phyloP scores from a whole-genome alignment of 768 basidiomycete genomes.

The Amanita polypyramis region DNA sequence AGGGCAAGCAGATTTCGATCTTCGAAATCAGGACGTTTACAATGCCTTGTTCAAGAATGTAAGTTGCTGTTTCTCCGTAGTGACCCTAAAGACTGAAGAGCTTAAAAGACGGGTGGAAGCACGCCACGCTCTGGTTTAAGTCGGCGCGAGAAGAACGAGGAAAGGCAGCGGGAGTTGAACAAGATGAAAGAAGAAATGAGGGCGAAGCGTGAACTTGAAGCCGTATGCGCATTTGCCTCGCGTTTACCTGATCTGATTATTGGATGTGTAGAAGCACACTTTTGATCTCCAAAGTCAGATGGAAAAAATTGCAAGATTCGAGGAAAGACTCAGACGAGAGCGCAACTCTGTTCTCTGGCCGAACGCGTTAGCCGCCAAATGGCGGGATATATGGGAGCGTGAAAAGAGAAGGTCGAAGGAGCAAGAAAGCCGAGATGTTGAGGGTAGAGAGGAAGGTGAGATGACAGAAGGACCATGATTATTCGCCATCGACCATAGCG shows the following conservation, averaged over 20 bases:
- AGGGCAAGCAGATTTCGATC: constrained; percentile 48
- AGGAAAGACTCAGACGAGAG: constrained; percentile 39
- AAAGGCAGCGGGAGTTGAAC: constrained; percentile 55
- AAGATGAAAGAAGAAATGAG: constrained; percentile 62
- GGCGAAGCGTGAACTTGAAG: constrained; percentile 43
- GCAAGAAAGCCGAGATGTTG: constrained; percentile 18
- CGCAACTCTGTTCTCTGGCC: constrained; percentile 50
- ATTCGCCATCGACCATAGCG: neutral
- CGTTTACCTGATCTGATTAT: neutral
- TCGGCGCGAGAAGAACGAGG: constrained; percentile 48
- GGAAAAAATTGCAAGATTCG: constrained; percentile 54
- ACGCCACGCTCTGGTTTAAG: constrained; percentile 35
- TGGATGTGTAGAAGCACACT: constrained; percentile 25
- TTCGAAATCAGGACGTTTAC: constrained; percentile 55
- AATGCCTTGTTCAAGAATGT: constrained; percentile 52
- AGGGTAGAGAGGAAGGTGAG: constrained; percentile 31
- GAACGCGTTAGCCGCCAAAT: constrained; percentile 48
- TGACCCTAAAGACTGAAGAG: neutral
- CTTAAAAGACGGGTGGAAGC: constrained; percentile 28
- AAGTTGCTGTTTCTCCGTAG: constrained; percentile 10
- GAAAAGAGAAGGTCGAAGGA: constrained; percentile 26
- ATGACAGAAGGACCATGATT: constrained; percentile 10
- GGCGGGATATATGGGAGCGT: constrained; percentile 41
- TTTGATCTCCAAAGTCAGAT: constrained; percentile 50
- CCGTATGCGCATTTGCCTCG: constrained; percentile 26